phyloP scores from a whole-genome alignment of 78 protist genomes.

The Reticulomyxa filosa region DNA sequence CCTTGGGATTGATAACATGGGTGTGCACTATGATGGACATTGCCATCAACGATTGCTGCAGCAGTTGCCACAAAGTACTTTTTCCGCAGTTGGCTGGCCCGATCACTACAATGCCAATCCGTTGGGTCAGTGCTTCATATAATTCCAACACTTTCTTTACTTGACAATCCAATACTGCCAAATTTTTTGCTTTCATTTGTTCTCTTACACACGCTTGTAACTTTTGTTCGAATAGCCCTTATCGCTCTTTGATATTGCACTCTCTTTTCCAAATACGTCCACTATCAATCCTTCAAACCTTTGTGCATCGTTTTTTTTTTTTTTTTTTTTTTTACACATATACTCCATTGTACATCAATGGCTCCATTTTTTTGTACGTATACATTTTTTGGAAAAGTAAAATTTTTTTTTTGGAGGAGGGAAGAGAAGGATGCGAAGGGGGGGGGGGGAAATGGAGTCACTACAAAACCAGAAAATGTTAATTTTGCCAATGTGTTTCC shows the following conservation, averaged over 20 bases:
- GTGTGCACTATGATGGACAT: slow-evolving; percentile 4
- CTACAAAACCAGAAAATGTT: background rate
- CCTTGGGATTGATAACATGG: slow-evolving; percentile 65
- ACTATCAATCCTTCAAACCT: background rate
- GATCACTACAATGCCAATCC: slow-evolving; percentile 64
- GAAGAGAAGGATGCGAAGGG: too few relatives aligned
- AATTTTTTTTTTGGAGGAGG: too few relatives aligned
- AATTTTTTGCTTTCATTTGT: background rate
- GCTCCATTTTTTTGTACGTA: too few relatives aligned
- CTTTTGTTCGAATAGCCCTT: background rate
- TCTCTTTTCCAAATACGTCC: background rate
- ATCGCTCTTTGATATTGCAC: background rate
- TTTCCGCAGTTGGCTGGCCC: slow-evolving; percentile 70
- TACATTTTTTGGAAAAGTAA: too few relatives aligned
- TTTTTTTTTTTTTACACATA: background rate
- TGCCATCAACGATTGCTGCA: slow-evolving; percentile 18
- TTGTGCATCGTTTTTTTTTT: background rate
- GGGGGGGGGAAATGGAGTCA: background rate
- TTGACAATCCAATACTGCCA: slow-evolving; percentile 5
- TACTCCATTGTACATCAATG: too few relatives aligned
- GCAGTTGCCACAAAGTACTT: slow-evolving; percentile 35
- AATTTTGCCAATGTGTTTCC: background rate
- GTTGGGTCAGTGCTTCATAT: slow-evolving; percentile 37
- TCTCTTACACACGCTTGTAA: background rate
- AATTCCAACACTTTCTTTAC: slow-evolving; percentile 46